These are phyloP conservation scores for Candida sojae DNA, from an alignment of 1,139 yeast species.

Conservation along the genomic window DNA sequence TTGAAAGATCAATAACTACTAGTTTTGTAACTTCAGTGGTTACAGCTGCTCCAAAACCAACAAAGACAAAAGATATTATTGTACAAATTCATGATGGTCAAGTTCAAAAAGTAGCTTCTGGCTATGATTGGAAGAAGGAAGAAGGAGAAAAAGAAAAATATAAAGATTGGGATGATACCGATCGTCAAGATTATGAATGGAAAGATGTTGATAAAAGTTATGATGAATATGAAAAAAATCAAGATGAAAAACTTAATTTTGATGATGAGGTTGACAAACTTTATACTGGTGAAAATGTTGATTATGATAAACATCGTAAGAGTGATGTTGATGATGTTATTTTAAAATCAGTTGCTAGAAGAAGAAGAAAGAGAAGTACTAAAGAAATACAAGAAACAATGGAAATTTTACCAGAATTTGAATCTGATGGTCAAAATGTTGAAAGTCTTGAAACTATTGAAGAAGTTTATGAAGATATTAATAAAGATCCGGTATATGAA, in stretches of 20 bases:
- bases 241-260: not conserved
- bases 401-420: not conserved
- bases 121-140: constrained; percentile 6
- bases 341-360: not conserved
- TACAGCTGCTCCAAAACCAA: constrained; percentile 27
- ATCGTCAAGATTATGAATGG: constrained; percentile 4
- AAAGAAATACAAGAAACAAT: not conserved
- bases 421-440: constrained; percentile 2
- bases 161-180: not conserved
- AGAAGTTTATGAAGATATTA: constrained; percentile 14
- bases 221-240: not conserved
- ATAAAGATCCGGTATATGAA: constrained; percentile 11
- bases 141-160: constrained; percentile 1
- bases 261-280: not conserved
- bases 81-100: constrained; percentile 36
- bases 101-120: constrained; percentile 21
- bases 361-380: not conserved
- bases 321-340: not conserved
- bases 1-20: constrained; percentile 21
- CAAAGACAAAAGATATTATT: constrained; percentile 22
- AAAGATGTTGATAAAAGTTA: not conserved
- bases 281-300: not conserved
- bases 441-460: constrained; percentile 11
- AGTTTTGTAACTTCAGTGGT: constrained; percentile 21
- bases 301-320: not conserved